Evolutionary conservation across 371 early-diverging fungal genomes (phyloP), one percentile per base, ranked within the genome.

Genomic region (Cokeromyces recurvatus): DNA sequence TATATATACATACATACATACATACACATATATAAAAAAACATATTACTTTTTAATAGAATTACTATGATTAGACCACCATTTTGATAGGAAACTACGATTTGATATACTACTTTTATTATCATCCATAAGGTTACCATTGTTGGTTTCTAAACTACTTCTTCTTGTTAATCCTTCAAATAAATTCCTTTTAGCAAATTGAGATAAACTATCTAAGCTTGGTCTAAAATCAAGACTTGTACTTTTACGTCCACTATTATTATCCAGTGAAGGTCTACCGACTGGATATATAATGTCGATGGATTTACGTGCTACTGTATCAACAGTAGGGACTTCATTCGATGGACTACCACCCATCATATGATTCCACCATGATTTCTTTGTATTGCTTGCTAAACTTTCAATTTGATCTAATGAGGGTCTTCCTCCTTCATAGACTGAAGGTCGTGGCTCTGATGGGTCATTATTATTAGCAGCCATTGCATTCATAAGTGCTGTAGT

Each of bases 401-500:
- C 5, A 5, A 27, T 5, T 27, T 27, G 29, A 14, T 9, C 9
- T n/a, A 34, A 15, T 11, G 7, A 11, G 4, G 15, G 5, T 34
- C 11, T 6, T 9, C 15, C 14, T 34, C 14, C 35, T 11, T 34
- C 35, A 34, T 34, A 14, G 4, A 34, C 14, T 5, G 35, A 34
- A 9, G 35, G 35, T 34, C 15, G 7, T 14, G 35, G n/a, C 6
- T 21, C 3, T 9, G 39, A 24, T 8, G 51, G 41, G 9, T 38
- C 15, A 9, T 11, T 37, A 32, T 42, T 53, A 19, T 64, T 59
- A 4, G 68, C 73, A 11, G 62, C 66, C 66, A 66, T 66, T 0
- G 66, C 59, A 40, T 72, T 68, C 53, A 59, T 64, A 29, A 68
- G 38, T 1, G 69, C 69, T 16, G 73, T 61, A 10, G 66, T 59